phyloP scores from a whole-genome alignment of 306 rosid genomes.

The Elaeagnus macrophylla region DNA sequence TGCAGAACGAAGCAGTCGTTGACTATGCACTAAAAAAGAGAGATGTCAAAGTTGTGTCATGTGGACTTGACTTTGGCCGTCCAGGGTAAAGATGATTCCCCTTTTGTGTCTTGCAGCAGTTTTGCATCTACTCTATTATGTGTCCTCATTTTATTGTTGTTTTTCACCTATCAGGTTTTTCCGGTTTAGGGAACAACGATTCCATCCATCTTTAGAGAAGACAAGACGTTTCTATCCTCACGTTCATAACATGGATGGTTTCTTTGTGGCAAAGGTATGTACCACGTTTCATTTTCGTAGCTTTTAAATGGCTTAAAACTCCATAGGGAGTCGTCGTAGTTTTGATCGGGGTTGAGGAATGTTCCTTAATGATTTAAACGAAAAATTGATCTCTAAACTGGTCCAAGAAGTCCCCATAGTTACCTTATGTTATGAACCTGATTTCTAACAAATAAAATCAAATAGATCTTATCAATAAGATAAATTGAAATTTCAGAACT shows the following conservation, averaged over 20 bases:
- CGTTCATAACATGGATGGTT: conserved; percentile 94
- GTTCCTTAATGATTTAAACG: no score
- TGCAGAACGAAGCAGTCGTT: conserved; percentile 86
- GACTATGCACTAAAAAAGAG: conserved; percentile 84
- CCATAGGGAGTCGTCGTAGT: neutral
- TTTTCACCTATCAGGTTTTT: conserved; percentile 41
- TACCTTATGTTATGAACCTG: no score
- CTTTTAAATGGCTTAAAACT: neutral
- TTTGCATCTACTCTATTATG: conserved; percentile 3
- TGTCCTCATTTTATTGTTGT: conserved; percentile 15
- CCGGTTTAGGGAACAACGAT: conserved; percentile 77
- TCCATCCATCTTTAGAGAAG: conserved; percentile 87
- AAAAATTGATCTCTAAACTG: no score
- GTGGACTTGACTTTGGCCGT: conserved; percentile 94
- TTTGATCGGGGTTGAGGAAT: neutral
- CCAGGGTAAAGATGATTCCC: conserved; percentile 54
- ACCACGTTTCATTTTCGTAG: neutral
- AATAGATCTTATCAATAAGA: no score
- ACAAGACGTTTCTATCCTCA: conserved; percentile 97
- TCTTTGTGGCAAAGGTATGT: conserved; percentile 91
- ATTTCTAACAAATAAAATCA: no score
- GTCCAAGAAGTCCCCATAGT: no score
- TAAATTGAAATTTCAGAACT: no score
- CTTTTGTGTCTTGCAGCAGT: neutral
- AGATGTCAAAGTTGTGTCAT: conserved; percentile 81